Base-by-base conservation (phyloP, 192 early-diverging fungal genomes). In the Hyaloraphidium curvatum region DNA sequence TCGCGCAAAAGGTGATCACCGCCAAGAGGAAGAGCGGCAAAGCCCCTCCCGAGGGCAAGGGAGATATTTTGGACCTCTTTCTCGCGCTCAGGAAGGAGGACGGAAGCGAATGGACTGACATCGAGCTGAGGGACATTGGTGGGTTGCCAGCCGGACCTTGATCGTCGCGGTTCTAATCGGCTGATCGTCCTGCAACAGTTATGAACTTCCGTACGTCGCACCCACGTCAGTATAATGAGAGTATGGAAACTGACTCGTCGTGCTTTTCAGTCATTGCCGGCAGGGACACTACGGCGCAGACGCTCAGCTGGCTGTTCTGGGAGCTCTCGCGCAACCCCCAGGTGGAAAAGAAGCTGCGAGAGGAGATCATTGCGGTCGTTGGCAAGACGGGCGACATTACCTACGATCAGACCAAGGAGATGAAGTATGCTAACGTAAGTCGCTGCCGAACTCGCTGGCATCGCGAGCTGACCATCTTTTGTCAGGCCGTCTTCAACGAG, bases 251-350 rank as follows among this genome's bases (percentile, higher is more conserved):
- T n/a, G n/a, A n/a, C 17, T 17, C 17, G 11, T 37, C 17, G 35
- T 11, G 11, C 9, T 22, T 14, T 25, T 48, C 25, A 25, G 55
- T 58, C 37, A 26, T 58, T 22, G 52, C 35, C 19, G 60, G 58
- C 33, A 21, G 25, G 14, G 33, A 31, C 30, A 28, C 75, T 26
- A 76, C 77, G 37, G 66, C 83, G 17, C 67, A 76, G 52, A 64
- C 68, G 1, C 60, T 81, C 16, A 58, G 55, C 17, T 81, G 79
- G 77, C 67, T 74, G 50, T 54, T 72, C 27, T 73, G 63, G 30
- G 37, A 57, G n/a, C 56, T 81, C 11, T 50, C 64, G 14, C 43
- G 43, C 25, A 7, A 48, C 23, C 43, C 7, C 4, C 17, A 48
- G 23, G 50, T 37, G 13, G 29, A 59, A 16, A 39, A 57, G n/a